Percentiles rank a stretch among this genome's conserved stretches.
These are phyloP conservation scores for Barnettozyma pratensis DNA, from an alignment of 805 yeast genomes.

Conservation along the genomic window DNA sequence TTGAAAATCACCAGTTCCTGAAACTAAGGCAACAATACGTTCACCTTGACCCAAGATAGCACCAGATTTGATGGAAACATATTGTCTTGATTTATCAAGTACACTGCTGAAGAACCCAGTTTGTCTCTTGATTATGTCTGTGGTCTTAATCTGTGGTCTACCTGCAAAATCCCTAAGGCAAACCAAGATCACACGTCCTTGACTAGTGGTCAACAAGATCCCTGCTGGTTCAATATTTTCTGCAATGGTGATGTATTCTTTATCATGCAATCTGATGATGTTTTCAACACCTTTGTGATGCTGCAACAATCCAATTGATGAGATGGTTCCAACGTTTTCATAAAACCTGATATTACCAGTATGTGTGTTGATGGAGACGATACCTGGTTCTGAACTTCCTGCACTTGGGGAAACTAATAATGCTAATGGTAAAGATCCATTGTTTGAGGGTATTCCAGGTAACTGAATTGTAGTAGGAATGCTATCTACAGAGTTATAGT, in stretches of 20 bases:
- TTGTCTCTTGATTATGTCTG: constrained; percentile 25
- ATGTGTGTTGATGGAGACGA: constrained; percentile 56
- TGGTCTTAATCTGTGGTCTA: constrained; percentile 38
- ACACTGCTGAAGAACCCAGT: constrained; percentile 30
- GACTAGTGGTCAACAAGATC: constrained; percentile 60
- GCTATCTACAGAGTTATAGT: constrained; percentile 55
- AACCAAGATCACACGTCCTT: constrained; percentile 59
- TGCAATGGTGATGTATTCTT: constrained; percentile 53
- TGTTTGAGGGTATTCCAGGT: constrained; percentile 26
- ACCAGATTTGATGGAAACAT: constrained; percentile 57
- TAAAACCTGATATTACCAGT: constrained; percentile 62
- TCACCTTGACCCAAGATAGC: constrained; percentile 46
- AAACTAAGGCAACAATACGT: constrained; percentile 35
- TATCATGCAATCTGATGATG: constrained; percentile 37
- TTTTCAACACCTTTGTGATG: constrained; percentile 31
- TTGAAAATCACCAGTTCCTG: constrained; percentile 40
- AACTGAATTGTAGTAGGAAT: constrained; percentile 54
- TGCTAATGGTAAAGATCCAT: constrained; percentile 43
- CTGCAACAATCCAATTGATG: constrained; percentile 55
- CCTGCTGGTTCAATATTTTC: constrained; percentile 73
- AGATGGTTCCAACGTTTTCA: constrained; percentile 69
- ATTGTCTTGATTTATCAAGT: constrained; percentile 31
- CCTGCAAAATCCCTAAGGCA: constrained; percentile 66
- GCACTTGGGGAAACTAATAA: constrained; percentile 53
- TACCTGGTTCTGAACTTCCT: constrained; percentile 56